Conservation (phyloP, 345 rosid genomes). For the Sisymbrium altissimum region DNA sequence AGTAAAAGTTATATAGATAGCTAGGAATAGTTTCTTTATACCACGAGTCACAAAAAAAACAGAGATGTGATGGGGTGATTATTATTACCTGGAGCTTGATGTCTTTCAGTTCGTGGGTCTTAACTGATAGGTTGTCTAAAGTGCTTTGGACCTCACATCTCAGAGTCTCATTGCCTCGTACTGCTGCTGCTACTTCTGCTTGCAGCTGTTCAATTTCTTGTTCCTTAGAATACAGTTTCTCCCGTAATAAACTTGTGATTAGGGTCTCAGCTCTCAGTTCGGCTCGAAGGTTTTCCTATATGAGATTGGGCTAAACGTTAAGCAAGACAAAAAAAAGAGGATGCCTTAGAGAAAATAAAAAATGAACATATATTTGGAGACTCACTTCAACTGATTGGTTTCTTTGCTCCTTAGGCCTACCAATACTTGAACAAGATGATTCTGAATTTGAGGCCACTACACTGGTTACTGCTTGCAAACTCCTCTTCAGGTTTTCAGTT, state of each 20-base stretch:
- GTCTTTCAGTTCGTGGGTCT: constrained; percentile 65
- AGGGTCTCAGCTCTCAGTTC: constrained; percentile 75
- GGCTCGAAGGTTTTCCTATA: constrained; percentile 52
- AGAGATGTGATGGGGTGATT: background rate
- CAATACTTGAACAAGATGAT: constrained; percentile 17
- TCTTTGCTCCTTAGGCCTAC: constrained; percentile 35
- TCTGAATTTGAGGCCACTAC: constrained; percentile 41
- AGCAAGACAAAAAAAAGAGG: background rate
- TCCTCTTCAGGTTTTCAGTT: constrained; percentile 64
- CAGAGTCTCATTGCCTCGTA: constrained; percentile 76
- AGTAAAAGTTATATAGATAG: background rate
- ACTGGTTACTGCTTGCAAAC: constrained; percentile 64
- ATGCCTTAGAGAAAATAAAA: background rate
- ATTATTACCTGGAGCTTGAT: constrained; percentile 72
- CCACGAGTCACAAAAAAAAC: background rate
- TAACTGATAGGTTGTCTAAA: constrained; percentile 65
- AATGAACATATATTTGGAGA: background rate
- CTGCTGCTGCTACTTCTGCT: constrained; percentile 80
- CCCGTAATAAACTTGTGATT: constrained; percentile 67
- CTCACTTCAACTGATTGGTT: constrained; percentile 61
- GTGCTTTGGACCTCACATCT: constrained; percentile 64
- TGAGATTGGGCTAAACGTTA: constrained; percentile 21
- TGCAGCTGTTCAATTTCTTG: constrained; percentile 78
- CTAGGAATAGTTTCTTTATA: background rate
- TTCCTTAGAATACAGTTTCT: constrained; percentile 85